Evolutionary conservation across 345 rosid species (phyloP).

Genomic region (Dipteronia dyeriana): DNA sequence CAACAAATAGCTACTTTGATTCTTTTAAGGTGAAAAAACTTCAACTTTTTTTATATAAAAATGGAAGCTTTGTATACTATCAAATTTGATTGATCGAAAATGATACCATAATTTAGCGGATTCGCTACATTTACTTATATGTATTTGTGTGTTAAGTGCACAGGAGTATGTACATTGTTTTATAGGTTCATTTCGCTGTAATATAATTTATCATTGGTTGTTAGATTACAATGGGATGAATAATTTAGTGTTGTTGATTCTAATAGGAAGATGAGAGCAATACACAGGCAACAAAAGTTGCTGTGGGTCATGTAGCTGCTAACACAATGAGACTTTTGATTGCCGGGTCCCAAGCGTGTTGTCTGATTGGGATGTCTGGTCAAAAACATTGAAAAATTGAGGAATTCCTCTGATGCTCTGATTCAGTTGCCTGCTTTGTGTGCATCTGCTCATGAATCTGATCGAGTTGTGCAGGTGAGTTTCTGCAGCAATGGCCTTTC

Average conservation of each 20-base stretch:
- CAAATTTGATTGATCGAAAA: background rate
- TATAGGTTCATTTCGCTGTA: background rate
- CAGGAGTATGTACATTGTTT: background rate
- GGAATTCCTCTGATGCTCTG: slow-evolving; percentile 62
- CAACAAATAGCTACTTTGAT: slow-evolving; percentile 48
- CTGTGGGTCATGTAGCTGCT: slow-evolving; percentile 57
- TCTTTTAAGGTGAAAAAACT: slow-evolving; percentile 36
- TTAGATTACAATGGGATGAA: background rate
- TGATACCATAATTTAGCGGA: background rate
- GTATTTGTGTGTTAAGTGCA: background rate
- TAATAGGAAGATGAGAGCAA: slow-evolving; percentile 53
- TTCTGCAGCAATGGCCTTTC: background rate
- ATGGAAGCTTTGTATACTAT: background rate
- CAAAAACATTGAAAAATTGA: slow-evolving; percentile 63
- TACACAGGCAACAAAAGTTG: slow-evolving; percentile 31
- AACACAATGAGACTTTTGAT: slow-evolving; percentile 58
- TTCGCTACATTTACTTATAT: background rate
- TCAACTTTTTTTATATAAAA: background rate
- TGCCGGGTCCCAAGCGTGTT: slow-evolving; percentile 70
- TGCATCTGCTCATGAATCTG: slow-evolving; percentile 72
- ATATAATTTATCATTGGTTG: background rate
- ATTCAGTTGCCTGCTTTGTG: slow-evolving; percentile 59
- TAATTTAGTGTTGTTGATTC: slow-evolving; percentile 4
- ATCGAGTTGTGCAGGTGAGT: slow-evolving; percentile 62
- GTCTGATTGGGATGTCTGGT: slow-evolving; percentile 32